A percentile compares a stretch with the other conserved stretches of the same genome.
Evolutionary conservation across 1,284 basidiomycete genomes (phyloP).

Genomic region (Lentinus polychrous): DNA sequence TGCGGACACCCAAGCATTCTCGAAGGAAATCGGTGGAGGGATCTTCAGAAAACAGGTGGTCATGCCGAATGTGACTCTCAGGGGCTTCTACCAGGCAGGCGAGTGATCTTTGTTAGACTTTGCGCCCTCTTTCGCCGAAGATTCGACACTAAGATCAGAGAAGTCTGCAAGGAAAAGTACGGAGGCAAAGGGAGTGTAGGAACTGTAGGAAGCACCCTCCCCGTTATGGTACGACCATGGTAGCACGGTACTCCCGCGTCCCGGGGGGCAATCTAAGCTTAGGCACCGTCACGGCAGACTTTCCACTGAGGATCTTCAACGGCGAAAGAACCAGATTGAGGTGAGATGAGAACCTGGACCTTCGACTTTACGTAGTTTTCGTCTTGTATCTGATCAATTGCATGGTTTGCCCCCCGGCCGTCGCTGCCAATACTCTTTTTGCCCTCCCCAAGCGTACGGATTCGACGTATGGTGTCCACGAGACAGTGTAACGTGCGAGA

Average conservation of each 20-base stretch:
- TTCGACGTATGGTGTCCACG: no score
- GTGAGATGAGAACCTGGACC: no score
- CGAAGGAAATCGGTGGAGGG: slow-evolving; percentile 9
- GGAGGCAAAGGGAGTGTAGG: slow-evolving; percentile 11
- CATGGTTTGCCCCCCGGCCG: no score
- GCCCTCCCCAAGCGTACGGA: no score
- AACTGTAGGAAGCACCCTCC: slow-evolving; percentile 12
- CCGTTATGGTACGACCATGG: slow-evolving; percentile 11
- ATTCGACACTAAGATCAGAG: slow-evolving; percentile 17
- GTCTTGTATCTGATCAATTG: no score
- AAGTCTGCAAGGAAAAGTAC: slow-evolving; percentile 6
- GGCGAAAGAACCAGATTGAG: no score
- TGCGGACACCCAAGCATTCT: slow-evolving; percentile 6
- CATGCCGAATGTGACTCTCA: slow-evolving; percentile 7
- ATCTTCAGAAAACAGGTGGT: slow-evolving; percentile 14
- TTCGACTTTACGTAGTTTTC: no score
- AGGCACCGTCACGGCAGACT: no score
- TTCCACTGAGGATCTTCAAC: no score
- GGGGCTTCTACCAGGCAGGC: background rate
- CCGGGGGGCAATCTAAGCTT: no score
- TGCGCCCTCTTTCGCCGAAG: slow-evolving; percentile 22
- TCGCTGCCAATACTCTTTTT: no score
- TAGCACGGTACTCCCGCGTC: background rate
- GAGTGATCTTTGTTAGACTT: slow-evolving; percentile 22
- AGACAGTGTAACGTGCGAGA: no score